These are phyloP conservation scores for Aspergillus ruber DNA, from an alignment of 2,329 filamentous ascomycete species.

Conservation along the genomic window DNA sequence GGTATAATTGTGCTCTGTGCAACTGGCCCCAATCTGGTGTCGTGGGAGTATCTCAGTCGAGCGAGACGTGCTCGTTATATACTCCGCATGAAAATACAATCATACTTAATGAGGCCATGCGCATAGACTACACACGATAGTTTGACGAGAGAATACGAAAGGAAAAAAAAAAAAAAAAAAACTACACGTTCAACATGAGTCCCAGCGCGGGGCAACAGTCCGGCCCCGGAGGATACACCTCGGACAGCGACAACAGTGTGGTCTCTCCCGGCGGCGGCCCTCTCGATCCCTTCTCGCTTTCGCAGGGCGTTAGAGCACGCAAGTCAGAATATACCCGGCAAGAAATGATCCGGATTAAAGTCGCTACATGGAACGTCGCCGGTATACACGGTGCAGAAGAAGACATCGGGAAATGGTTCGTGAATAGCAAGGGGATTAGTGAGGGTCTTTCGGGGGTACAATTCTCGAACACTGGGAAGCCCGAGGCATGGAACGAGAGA, in stretches of 20 bases:
- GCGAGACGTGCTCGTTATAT: too few relatives aligned
- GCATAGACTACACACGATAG: neutral
- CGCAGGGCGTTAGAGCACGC: slow-evolving; percentile 61
- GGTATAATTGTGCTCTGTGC: neutral
- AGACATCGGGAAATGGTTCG: slow-evolving; percentile 84
- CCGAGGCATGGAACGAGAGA: slow-evolving; percentile 13
- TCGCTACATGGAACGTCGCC: slow-evolving; percentile 94
- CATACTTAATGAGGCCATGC: neutral
- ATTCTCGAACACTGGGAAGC: slow-evolving; percentile 15
- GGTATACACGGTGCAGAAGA: slow-evolving; percentile 77
- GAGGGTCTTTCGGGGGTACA: slow-evolving; percentile 53
- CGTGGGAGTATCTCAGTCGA: too few relatives aligned
- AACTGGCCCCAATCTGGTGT: too few relatives aligned
- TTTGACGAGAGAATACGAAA: neutral
- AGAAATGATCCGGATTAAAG: slow-evolving; percentile 72
- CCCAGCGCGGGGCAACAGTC: neutral
- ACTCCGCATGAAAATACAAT: too few relatives aligned
- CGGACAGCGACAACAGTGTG: slow-evolving; percentile 10
- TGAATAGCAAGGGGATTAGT: slow-evolving; percentile 65
- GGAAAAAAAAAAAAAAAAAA: too few relatives aligned
- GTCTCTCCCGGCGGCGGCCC: slow-evolving; percentile 11
- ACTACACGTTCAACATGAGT: neutral
- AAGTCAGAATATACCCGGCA: slow-evolving; percentile 71
- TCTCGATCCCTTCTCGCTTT: slow-evolving; percentile 40
- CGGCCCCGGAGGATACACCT: slow-evolving; percentile 6